Evolutionary conservation across 1,284 basidiomycete species (phyloP).

Genomic region (Pascua guehoae): DNA sequence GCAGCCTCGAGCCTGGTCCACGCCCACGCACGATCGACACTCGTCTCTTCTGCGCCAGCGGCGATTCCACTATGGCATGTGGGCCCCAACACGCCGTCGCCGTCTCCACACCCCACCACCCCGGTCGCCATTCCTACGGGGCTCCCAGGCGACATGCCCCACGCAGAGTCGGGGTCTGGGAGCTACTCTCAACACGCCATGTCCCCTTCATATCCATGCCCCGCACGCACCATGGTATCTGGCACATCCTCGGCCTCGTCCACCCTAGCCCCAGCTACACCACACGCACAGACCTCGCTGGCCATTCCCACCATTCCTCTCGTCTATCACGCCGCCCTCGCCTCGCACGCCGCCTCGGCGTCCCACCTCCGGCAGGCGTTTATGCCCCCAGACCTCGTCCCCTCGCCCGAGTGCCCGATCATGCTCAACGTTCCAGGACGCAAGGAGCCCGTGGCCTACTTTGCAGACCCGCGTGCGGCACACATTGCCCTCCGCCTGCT

Average conservation of each 20-base stretch:
- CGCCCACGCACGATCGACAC: neutral
- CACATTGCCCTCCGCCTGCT: slow-evolving; percentile 28
- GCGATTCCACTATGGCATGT: neutral
- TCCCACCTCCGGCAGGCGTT: slow-evolving; percentile 38
- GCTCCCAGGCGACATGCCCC: too few relatives aligned
- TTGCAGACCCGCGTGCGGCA: slow-evolving; percentile 21
- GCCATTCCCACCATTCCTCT: slow-evolving; percentile 12
- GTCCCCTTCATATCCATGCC: too few relatives aligned
- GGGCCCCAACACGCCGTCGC: neutral
- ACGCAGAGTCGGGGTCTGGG: too few relatives aligned
- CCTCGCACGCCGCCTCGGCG: slow-evolving; percentile 28
- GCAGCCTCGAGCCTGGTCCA: neutral
- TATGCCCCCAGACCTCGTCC: slow-evolving; percentile 22
- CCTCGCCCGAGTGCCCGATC: slow-evolving; percentile 6
- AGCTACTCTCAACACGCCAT: too few relatives aligned
- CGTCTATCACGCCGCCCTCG: slow-evolving; percentile 33
- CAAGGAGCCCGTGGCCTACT: slow-evolving; percentile 11
- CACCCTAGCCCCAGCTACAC: too few relatives aligned
- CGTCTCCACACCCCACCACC: neutral
- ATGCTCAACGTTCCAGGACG: neutral
- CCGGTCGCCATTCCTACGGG: too few relatives aligned
- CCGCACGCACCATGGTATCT: too few relatives aligned
- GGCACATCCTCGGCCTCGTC: too few relatives aligned
- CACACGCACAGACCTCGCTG: too few relatives aligned
- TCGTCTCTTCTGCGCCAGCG: neutral